Conservation (phyloP, 305 asterid species). For the Solanum hybrid region DNA sequence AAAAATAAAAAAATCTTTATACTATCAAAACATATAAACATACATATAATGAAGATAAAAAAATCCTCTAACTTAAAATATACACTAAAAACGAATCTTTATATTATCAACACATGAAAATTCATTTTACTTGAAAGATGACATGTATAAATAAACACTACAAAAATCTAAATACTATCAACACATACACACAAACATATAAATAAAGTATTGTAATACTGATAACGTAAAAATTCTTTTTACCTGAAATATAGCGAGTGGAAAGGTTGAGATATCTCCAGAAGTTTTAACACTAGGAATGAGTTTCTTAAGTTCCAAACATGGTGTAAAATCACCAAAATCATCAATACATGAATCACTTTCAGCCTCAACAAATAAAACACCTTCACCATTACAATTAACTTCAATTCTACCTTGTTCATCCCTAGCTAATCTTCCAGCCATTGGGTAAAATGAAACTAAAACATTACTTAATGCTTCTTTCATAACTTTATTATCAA, state of each 20-base stretch:
- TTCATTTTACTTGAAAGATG: neutral
- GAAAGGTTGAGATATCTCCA: slow-evolving; percentile 51
- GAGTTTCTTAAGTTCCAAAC: slow-evolving; percentile 36
- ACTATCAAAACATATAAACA: too few relatives aligned
- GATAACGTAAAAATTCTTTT: neutral
- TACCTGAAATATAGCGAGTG: slow-evolving; percentile 56
- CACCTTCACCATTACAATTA: slow-evolving; percentile 58
- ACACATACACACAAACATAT: neutral
- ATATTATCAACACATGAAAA: too few relatives aligned
- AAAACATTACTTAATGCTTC: slow-evolving; percentile 47
- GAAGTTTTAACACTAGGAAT: slow-evolving; percentile 55
- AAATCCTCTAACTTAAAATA: neutral
- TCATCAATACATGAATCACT: slow-evolving; percentile 42
- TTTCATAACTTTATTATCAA: slow-evolving; percentile 16
- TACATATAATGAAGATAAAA: neutral
- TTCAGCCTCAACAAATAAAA: slow-evolving; percentile 51
- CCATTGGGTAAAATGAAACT: slow-evolving; percentile 57
- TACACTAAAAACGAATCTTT: too few relatives aligned
- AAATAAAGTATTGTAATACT: neutral
- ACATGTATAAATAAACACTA: neutral
- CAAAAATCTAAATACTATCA: neutral
- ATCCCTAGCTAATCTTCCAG: slow-evolving; percentile 52
- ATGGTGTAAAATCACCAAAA: slow-evolving; percentile 59
- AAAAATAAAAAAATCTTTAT: too few relatives aligned
- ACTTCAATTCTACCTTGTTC: slow-evolving; percentile 56